These are phyloP conservation scores for Aspergillus neoniger DNA, from an alignment of 2,329 filamentous ascomycete species.

Conservation along the genomic window DNA sequence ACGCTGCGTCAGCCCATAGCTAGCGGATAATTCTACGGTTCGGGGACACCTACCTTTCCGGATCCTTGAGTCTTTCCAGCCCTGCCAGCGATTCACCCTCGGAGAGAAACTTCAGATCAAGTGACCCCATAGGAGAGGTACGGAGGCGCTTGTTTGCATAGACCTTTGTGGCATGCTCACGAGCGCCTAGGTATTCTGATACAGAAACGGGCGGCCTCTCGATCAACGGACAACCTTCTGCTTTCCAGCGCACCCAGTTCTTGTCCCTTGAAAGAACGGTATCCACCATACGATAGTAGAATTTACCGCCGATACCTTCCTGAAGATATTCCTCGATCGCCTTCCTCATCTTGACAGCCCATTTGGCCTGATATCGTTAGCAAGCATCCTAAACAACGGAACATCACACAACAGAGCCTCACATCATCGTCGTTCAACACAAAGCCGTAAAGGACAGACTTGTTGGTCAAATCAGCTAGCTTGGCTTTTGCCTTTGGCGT, in stretches of 20 bases:
- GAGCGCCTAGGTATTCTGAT: slow-evolving; percentile 69
- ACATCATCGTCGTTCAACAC: slow-evolving; percentile 80
- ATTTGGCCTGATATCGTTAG: slow-evolving; percentile 64
- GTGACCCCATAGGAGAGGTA: slow-evolving; percentile 67
- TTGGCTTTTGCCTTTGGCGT: slow-evolving; percentile 80
- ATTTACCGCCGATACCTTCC: slow-evolving; percentile 77
- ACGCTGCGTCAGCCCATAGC: slow-evolving; percentile 27
- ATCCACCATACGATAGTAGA: slow-evolving; percentile 95
- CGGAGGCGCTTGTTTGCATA: slow-evolving; percentile 72
- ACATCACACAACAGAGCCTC: slow-evolving; percentile 30
- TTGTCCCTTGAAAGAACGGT: slow-evolving; percentile 94
- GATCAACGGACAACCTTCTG: slow-evolving; percentile 87
- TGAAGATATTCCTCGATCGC: slow-evolving; percentile 82
- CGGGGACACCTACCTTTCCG: slow-evolving; percentile 49
- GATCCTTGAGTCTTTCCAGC: slow-evolving; percentile 69
- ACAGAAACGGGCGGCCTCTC: slow-evolving; percentile 71
- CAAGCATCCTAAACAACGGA: not conserved
- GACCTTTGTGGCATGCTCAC: slow-evolving; percentile 63
- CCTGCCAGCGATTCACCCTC: slow-evolving; percentile 63
- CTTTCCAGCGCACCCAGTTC: slow-evolving; percentile 99
- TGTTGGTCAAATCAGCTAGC: slow-evolving; percentile 72
- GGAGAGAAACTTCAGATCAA: slow-evolving; percentile 76
- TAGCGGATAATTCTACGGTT: not conserved
- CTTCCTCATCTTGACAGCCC: slow-evolving; percentile 76
- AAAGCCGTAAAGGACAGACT: slow-evolving; percentile 83